Percentiles rank a stretch among this genome's conserved stretches.
phyloP scores from a whole-genome alignment of 148 eudicot genomes.

The Mesembryanthemum crystallinum region DNA sequence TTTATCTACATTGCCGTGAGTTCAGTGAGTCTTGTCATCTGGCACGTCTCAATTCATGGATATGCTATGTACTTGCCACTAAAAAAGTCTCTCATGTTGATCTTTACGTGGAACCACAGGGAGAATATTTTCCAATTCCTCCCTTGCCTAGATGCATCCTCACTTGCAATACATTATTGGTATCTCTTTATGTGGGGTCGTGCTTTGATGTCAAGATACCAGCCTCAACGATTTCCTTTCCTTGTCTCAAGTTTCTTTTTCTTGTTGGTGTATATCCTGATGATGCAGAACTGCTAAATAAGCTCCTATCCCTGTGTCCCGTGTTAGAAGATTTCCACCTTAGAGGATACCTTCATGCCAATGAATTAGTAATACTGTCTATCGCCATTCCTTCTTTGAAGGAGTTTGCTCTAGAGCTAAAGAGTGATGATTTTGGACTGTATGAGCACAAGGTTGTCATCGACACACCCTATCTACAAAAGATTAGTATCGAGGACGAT shows the following conservation, averaged over 20 bases:
- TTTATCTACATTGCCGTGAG: not conserved
- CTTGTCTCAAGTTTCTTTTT: not conserved
- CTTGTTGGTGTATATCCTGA: not conserved
- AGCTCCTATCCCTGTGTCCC: not conserved
- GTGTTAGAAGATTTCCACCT: not conserved
- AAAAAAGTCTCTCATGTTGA: not conserved
- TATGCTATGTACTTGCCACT: not conserved
- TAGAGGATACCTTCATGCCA: not conserved
- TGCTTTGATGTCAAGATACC: not conserved
- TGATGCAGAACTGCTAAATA: not conserved
- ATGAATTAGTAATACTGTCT: not conserved
- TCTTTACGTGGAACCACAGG: not conserved
- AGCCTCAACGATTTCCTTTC: not conserved
- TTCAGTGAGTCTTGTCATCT: not conserved
- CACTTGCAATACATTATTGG: not conserved
- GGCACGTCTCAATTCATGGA: not conserved
- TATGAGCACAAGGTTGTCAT: not conserved
- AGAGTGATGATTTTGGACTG: not conserved
- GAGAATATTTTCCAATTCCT: not conserved
- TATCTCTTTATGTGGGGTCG: not conserved
- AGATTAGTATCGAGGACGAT: not conserved
- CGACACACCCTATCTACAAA: not conserved
- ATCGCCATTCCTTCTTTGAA: not conserved
- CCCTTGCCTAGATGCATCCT: not conserved
- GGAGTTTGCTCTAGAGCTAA: not conserved